A percentile compares a stretch with the other conserved stretches of the same genome.
phyloP scores from a whole-genome alignment of 768 basidiomycete species.

The Kondoa subrosea region DNA sequence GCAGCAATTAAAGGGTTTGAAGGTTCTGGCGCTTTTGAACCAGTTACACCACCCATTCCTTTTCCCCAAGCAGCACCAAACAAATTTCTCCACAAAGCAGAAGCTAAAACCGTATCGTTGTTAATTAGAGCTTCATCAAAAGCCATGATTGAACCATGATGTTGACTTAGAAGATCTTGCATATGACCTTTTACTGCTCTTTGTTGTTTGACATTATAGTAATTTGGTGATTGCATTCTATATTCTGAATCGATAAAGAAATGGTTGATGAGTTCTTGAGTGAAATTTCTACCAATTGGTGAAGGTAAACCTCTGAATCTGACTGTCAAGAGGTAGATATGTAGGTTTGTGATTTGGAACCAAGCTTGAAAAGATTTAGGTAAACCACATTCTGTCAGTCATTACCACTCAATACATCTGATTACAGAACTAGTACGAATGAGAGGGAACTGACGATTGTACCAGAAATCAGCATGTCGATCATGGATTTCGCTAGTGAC shows the following conservation, averaged over 20 bases:
- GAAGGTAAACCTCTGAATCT: constrained; percentile 66
- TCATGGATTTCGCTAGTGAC: constrained; percentile 34
- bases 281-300: constrained; percentile 48
- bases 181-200: constrained; percentile 66
- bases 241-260: constrained; percentile 90
- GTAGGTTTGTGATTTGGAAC: constrained; percentile 83
- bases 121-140: constrained; percentile 54
- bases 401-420: too few relatives aligned
- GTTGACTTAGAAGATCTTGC: constrained; percentile 72
- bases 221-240: constrained; percentile 53
- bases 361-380: constrained; percentile 92
- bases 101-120: constrained; percentile 65
- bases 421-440: too few relatives aligned
- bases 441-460: constrained; percentile 33
- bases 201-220: constrained; percentile 43
- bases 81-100: constrained; percentile 76
- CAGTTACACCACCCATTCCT: constrained; percentile 25
- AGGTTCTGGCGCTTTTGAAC: constrained; percentile 43
- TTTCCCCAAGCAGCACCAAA: constrained; percentile 63
- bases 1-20: constrained; percentile 20
- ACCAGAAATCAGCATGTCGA: constrained; percentile 35
- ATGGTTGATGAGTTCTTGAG: constrained; percentile 75
- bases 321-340: constrained; percentile 77
- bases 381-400: constrained; percentile 59
- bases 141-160: constrained; percentile 61